phyloP scores from a whole-genome alignment of 208 protist species.

The Ichthyophonus hoferi region DNA sequence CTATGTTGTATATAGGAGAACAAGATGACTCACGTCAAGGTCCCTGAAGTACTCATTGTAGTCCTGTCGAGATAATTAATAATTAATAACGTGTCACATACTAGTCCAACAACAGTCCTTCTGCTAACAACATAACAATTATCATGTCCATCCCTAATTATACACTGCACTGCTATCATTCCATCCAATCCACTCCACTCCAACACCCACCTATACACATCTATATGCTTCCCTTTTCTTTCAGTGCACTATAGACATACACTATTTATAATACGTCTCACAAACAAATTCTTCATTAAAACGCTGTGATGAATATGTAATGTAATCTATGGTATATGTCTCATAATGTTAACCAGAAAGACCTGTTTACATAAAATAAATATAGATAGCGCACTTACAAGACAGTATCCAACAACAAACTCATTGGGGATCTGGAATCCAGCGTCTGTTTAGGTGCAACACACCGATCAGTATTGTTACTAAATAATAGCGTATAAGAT shows the following conservation, averaged over 20 bases:
- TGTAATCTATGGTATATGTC: no score
- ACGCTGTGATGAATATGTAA: not conserved
- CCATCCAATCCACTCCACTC: no score
- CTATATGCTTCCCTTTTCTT: not conserved
- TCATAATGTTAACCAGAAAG: no score
- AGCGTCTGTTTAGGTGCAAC: not conserved
- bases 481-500: no score
- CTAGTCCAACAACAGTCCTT: no score
- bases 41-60: slow-evolving; percentile 48
- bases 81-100: no score
- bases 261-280: not conserved
- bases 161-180: no score
- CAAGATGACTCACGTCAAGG: slow-evolving; percentile 17
- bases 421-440: slow-evolving; percentile 40
- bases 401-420: slow-evolving; percentile 42
- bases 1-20: not conserved
- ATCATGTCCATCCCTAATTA: no score
- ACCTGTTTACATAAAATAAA: not conserved
- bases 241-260: not conserved
- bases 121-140: no score
- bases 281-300: not conserved
- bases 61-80: not conserved
- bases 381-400: not conserved
- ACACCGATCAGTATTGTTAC: no score
- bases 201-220: not conserved